Percentiles rank a stretch among this genome's conserved stretches.
Conservation (phyloP, 306 rosid genomes). For the Dryas octopetala region DNA sequence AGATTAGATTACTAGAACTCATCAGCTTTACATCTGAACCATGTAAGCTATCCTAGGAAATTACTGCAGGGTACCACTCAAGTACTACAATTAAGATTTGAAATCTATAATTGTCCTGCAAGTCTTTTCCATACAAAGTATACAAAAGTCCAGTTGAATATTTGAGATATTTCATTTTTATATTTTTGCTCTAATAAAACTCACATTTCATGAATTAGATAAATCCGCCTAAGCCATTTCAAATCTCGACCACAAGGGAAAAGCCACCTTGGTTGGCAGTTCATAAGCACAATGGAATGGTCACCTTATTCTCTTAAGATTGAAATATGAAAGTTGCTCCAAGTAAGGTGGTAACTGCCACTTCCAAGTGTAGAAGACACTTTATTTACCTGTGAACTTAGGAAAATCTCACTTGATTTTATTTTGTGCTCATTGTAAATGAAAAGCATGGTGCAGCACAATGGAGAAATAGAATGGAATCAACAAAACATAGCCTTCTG, state of each 20-base stretch:
- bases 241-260: background rate
- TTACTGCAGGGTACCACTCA: background rate
- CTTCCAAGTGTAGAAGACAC: background rate
- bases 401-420: background rate
- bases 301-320: background rate
- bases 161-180: background rate
- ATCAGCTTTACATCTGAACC: background rate
- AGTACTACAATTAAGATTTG: background rate
- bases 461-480: background rate
- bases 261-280: background rate
- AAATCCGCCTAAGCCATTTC: background rate
- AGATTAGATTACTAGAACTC: background rate
- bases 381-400: conserved; percentile 3
- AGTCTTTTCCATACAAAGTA: background rate
- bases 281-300: background rate
- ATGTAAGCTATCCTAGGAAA: conserved; percentile 1
- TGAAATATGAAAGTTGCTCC: background rate
- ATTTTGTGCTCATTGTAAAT: background rate
- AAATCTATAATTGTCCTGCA: background rate
- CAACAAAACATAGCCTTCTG: background rate
- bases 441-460: background rate
- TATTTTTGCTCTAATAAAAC: background rate
- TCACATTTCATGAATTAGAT: background rate
- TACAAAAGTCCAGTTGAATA: too few relatives aligned
- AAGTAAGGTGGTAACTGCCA: background rate